Evolutionary conservation across 768 basidiomycete species (phyloP).

Genomic region (Imleria badia): DNA sequence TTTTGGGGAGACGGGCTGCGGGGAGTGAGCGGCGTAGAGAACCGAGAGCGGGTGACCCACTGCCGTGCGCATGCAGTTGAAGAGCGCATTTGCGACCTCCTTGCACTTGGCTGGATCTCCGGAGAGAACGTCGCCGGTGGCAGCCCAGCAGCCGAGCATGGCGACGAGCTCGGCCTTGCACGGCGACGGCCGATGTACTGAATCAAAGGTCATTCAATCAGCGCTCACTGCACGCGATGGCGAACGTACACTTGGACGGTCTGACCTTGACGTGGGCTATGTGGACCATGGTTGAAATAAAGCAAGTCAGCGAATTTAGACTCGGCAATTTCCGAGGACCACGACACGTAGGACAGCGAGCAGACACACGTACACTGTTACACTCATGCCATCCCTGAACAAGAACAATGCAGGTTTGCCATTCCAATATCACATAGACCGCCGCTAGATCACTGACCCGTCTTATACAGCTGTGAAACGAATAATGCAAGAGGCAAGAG

Average conservation of each 20-base stretch:
- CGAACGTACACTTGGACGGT: conserved; percentile 61
- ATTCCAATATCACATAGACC: background rate
- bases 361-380: no score
- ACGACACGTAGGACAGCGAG: conserved; percentile 11
- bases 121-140: conserved; percentile 60
- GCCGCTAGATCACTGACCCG: background rate
- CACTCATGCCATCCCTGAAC: conserved; percentile 53
- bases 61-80: conserved; percentile 82
- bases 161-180: conserved; percentile 55
- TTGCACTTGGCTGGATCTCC: conserved; percentile 49
- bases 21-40: background rate
- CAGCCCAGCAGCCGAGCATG: conserved; percentile 90
- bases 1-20: conserved; percentile 67
- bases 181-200: conserved; percentile 13
- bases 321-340: conserved; percentile 15
- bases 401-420: conserved; percentile 84
- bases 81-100: conserved; percentile 58
- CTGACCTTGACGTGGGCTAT: conserved; percentile 81
- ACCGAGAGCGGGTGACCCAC: conserved; percentile 46
- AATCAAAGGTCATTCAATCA: background rate
- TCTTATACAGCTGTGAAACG: conserved; percentile 76
- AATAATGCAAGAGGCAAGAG: conserved; percentile 94
- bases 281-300: conserved; percentile 47
- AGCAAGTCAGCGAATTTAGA: conserved; percentile 7
- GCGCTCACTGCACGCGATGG: background rate